Conservation (phyloP, 75 land plant species). For the Azolla pinnata region DNA sequence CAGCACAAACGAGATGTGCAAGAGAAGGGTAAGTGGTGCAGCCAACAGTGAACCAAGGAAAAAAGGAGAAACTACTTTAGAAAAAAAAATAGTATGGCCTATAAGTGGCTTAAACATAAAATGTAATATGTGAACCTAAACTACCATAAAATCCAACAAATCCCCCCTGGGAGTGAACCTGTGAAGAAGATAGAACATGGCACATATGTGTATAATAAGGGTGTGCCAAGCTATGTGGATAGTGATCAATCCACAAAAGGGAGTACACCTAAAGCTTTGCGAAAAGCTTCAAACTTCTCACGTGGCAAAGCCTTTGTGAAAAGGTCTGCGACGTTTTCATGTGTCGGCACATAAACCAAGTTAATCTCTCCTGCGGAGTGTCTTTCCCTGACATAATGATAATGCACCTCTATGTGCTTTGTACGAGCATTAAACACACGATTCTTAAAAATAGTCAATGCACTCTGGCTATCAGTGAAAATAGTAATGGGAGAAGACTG, state of each 20-base stretch:
- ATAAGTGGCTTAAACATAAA: no score
- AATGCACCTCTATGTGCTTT: constrained; percentile 4
- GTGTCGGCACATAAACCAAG: constrained; percentile 3
- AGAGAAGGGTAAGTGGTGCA: no score
- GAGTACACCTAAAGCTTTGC: constrained; percentile 4
- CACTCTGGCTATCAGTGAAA: neutral
- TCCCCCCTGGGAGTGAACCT: neutral
- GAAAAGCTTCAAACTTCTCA: constrained; percentile 1
- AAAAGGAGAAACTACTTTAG: no score
- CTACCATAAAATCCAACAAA: neutral
- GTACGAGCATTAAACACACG: neutral
- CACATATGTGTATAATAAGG: neutral
- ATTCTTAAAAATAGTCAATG: constrained; percentile 1
- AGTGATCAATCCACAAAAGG: constrained; percentile 7
- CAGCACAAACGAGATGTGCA: no score
- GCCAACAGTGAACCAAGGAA: no score
- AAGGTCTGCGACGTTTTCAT: neutral
- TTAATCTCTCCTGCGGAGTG: neutral
- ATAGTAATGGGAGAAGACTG: no score
- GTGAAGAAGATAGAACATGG: neutral
- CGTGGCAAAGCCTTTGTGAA: neutral
- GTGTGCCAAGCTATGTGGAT: neutral
- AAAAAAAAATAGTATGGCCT: no score
- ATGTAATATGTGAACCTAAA: no score
- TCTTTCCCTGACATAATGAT: constrained; percentile 1